Evolutionary conservation across 2,329 filamentous ascomycete species (phyloP), one percentile per base, ranked within the genome.

Genomic region (Elsinoe australis): DNA sequence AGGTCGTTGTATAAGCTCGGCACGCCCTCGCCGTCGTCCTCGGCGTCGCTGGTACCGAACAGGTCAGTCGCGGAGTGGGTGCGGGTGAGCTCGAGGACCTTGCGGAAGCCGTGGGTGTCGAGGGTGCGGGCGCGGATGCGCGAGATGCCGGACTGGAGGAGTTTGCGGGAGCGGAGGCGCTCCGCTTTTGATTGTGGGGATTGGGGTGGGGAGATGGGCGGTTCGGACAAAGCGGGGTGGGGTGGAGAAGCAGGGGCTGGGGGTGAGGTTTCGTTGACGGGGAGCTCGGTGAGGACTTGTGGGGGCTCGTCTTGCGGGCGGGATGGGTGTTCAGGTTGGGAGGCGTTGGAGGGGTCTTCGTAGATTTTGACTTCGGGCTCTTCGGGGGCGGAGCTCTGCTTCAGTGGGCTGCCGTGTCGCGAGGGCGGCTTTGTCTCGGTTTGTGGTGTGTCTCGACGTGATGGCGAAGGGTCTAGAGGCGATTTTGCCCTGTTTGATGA

Each of bases 51-150:
- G n/a, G 74, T 73, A 59, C 85, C 52, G 21, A 54, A 79, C 15
- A 79, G 71, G 10, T 79, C 73, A 57, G 66, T 63, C 18, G 75
- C 75, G 59, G 73, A 77, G 51, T 84, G 81, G 54, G 83, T 80
- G 51, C 48, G 39, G 15, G 87, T 74, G 54, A 88, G 74, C 31
- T 81, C 81, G 62, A 89, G 85, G 41, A 89, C 71, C 58, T 85
- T 85, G 47, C 85, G 78, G 71, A 89, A 87, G 49, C 85, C 85
- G 59, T 88, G 84, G 3, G 85, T 83, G 59, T 89, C 85, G n/a
- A 90, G 75, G 1, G 79, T 79, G 57, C 79, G 79, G 22, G 77
- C 73, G 55, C 80, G 80, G 56, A 89, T 82, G 54, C 85, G 83
- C 45, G 79, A 71, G 55, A 89, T 85, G 42, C 83, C 85, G 56